A percentile compares a stretch with the other conserved stretches of the same genome.
Evolutionary conservation across 306 rosid genomes (phyloP).

Genomic region (Canavalia gladiata): DNA sequence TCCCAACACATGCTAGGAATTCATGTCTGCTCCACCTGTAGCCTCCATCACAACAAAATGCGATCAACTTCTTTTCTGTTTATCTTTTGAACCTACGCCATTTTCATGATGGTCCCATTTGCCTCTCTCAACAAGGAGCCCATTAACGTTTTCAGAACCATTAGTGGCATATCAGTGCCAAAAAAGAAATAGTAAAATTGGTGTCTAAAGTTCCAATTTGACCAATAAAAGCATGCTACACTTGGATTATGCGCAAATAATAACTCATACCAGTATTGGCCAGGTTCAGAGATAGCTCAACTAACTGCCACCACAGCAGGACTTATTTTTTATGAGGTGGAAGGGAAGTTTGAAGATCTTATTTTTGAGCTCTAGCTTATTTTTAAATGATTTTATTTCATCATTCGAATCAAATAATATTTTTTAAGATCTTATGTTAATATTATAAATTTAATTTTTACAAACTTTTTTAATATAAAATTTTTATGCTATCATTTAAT

Average conservation of each 20-base stretch:
- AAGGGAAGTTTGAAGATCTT: neutral
- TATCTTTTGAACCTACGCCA: neutral
- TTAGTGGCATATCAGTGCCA: neutral
- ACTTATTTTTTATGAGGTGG: neutral
- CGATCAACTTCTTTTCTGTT: neutral
- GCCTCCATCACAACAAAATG: slow-evolving; percentile 20
- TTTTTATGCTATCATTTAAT: too few relatives aligned
- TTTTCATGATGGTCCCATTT: slow-evolving; percentile 22
- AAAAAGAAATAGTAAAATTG: neutral
- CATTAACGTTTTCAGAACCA: neutral
- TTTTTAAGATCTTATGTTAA: too few relatives aligned
- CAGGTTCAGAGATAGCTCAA: neutral
- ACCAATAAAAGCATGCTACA: neutral
- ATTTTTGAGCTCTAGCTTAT: neutral
- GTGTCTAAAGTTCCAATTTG: slow-evolving; percentile 13
- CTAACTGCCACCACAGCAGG: neutral
- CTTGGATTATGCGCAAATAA: slow-evolving; percentile 1
- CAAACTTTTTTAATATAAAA: too few relatives aligned
- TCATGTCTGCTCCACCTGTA: neutral
- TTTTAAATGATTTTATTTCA: too few relatives aligned
- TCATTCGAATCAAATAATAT: too few relatives aligned
- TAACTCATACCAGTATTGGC: neutral
- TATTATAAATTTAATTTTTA: too few relatives aligned
- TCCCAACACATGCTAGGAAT: neutral
- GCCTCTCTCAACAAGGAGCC: neutral